Conservation (phyloP, 1,284 basidiomycete species). For the Trichosporon coremiiforme region DNA sequence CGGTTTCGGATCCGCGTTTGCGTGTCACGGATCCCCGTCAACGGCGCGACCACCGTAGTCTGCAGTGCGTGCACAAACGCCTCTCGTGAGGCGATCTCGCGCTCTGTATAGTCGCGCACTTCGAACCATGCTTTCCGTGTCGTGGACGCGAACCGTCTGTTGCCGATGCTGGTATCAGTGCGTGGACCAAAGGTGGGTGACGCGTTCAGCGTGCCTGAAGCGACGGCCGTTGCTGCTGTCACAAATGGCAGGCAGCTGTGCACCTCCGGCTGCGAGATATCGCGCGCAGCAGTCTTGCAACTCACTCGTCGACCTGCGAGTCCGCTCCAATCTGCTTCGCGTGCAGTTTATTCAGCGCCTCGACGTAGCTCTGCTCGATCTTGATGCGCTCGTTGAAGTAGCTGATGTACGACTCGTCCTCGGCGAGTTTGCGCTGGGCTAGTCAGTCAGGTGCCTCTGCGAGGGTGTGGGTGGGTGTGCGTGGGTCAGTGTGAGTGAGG, state of each 20-base stretch:
- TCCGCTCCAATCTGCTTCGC: conserved; percentile 70
- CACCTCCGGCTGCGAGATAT: neutral
- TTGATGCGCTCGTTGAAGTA: conserved; percentile 83
- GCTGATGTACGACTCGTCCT: conserved; percentile 69
- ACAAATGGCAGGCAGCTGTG: neutral
- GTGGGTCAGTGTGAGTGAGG: too few relatives aligned
- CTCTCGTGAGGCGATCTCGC: conserved; percentile 77
- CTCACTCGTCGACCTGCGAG: conserved; percentile 52
- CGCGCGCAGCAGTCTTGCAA: conserved; percentile 5
- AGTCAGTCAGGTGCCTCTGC: conserved; percentile 16
- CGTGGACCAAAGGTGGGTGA: neutral
- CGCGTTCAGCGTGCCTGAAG: conserved; percentile 16
- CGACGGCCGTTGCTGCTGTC: neutral
- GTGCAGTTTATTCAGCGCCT: conserved; percentile 70
- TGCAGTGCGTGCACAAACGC: conserved; percentile 72
- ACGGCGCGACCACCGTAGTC: conserved; percentile 70
- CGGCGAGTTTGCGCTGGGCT: conserved; percentile 53
- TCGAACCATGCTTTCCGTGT: conserved; percentile 73
- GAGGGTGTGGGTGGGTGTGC: too few relatives aligned
- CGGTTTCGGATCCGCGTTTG: conserved; percentile 83
- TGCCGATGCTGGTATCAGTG: conserved; percentile 42
- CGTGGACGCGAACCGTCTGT: conserved; percentile 65
- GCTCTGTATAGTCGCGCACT: conserved; percentile 76
- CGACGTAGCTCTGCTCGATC: conserved; percentile 78
- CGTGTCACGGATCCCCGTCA: conserved; percentile 68